These are phyloP conservation scores for Pythium biforme DNA, from an alignment of 352 stramenopile species.

Conservation along the genomic window DNA sequence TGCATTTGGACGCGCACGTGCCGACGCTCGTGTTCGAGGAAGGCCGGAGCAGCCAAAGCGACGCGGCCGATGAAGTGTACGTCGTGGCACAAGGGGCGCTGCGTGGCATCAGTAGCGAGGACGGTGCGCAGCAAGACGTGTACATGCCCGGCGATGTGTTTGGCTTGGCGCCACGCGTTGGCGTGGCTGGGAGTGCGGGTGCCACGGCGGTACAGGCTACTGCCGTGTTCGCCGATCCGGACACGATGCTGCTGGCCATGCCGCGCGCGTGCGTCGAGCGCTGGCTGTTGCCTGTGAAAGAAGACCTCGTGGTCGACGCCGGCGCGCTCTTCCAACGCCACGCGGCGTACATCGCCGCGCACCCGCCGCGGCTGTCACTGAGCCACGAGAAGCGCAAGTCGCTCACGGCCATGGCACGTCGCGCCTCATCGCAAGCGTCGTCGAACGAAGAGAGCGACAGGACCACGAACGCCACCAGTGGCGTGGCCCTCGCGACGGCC, in stretches of 20 bases:
- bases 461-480: not conserved
- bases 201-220: too few species aligned
- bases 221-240: slow-evolving; percentile 32
- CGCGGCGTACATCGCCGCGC: not conserved
- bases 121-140: not conserved
- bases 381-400: slow-evolving; percentile 25
- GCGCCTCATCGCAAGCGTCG: slow-evolving; percentile 5
- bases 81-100: slow-evolving; percentile 41
- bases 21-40: slow-evolving; percentile 19
- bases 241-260: slow-evolving; percentile 42
- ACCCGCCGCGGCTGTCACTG: not conserved
- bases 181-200: not conserved
- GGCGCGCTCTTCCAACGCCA: slow-evolving; percentile 39
- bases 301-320: slow-evolving; percentile 37
- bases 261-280: slow-evolving; percentile 35
- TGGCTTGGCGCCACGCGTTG: slow-evolving; percentile 5
- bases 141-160: slow-evolving; percentile 24
- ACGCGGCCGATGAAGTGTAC: slow-evolving; percentile 17
- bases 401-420: slow-evolving; percentile 18
- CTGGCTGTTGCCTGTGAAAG: slow-evolving; percentile 38
- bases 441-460: not conserved
- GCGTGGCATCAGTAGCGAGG: not conserved
- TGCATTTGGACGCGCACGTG: slow-evolving; percentile 17
- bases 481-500: not conserved
- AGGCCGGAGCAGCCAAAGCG: slow-evolving; percentile 16